Conservation (phyloP, 2,329 filamentous ascomycete genomes). For the Chaetothyriales sp. region DNA sequence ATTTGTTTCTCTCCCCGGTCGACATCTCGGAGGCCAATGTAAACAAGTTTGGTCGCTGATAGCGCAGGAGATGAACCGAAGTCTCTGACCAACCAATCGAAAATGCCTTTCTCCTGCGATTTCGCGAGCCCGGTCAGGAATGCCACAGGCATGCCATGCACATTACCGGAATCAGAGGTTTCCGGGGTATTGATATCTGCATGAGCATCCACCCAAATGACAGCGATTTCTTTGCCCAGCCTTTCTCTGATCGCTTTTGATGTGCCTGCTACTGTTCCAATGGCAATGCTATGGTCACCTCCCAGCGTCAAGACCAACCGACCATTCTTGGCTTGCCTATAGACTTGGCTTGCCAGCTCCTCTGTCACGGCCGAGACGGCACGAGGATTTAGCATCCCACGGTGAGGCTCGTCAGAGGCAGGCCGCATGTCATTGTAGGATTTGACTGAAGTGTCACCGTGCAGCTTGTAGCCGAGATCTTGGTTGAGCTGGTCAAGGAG, state of each 20-base stretch:
- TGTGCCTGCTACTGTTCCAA: slow-evolving; percentile 78
- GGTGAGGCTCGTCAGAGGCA: slow-evolving; percentile 32
- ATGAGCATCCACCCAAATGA: slow-evolving; percentile 98
- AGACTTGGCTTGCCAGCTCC: slow-evolving; percentile 68
- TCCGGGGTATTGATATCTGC: slow-evolving; percentile 96
- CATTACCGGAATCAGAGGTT: slow-evolving; percentile 75
- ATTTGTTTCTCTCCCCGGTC: slow-evolving; percentile 90
- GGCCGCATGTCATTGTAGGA: slow-evolving; percentile 54
- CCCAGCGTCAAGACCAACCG: slow-evolving; percentile 84
- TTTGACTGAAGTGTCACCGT: slow-evolving; percentile 71
- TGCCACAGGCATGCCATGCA: slow-evolving; percentile 94
- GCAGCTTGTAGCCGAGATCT: slow-evolving; percentile 76
- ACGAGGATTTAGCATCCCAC: slow-evolving; percentile 86
- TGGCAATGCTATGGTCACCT: slow-evolving; percentile 91
- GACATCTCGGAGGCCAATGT: slow-evolving; percentile 88
- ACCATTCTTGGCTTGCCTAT: slow-evolving; percentile 67
- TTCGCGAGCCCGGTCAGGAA: slow-evolving; percentile 76
- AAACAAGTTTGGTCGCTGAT: slow-evolving; percentile 74
- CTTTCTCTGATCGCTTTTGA: slow-evolving; percentile 76
- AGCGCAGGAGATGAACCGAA: slow-evolving; percentile 25
- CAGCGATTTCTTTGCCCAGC: slow-evolving; percentile 61
- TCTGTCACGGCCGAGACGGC: slow-evolving; percentile 74
- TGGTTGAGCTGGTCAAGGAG: slow-evolving; percentile 68
- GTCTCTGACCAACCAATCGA: slow-evolving; percentile 68
- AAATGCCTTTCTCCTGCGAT: slow-evolving; percentile 61